phyloP scores from a whole-genome alignment of 768 basidiomycete genomes.

The Mycena filopes region DNA sequence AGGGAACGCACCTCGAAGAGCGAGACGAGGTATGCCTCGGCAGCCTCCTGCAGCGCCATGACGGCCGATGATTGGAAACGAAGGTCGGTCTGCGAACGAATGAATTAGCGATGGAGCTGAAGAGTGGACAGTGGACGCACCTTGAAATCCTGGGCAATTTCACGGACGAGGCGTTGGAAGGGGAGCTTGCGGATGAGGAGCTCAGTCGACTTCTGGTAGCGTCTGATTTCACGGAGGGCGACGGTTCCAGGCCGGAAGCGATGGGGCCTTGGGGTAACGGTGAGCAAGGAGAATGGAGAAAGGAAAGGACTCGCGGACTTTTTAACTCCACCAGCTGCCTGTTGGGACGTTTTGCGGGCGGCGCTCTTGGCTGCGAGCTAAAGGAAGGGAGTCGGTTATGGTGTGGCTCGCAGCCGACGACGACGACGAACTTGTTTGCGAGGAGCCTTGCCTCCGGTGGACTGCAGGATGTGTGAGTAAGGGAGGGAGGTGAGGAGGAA shows the following conservation, averaged over 20 bases:
- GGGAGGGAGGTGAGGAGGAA: background rate
- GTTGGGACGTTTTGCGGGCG: slow-evolving; percentile 34
- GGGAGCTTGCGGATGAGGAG: slow-evolving; percentile 36
- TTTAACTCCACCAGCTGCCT: slow-evolving; percentile 61
- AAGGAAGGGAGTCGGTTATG: slow-evolving; percentile 2
- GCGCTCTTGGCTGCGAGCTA: slow-evolving; percentile 32
- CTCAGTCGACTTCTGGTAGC: slow-evolving; percentile 36
- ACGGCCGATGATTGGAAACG: slow-evolving; percentile 87
- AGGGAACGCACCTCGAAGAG: slow-evolving; percentile 63
- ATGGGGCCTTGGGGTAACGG: no score
- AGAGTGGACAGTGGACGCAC: slow-evolving; percentile 27
- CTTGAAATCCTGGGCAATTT: slow-evolving; percentile 74
- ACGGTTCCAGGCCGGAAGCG: slow-evolving; percentile 36
- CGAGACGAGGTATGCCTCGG: slow-evolving; percentile 82
- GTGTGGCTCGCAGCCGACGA: slow-evolving; percentile 2
- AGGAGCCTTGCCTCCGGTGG: slow-evolving; percentile 48
- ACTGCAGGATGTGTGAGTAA: slow-evolving; percentile 9
- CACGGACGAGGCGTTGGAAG: slow-evolving; percentile 58
- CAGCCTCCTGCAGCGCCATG: slow-evolving; percentile 85
- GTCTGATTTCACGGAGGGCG: slow-evolving; percentile 35
- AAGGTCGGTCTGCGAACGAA: slow-evolving; percentile 53
- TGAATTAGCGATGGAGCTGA: background rate
- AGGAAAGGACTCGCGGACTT: no score
- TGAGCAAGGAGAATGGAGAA: no score
- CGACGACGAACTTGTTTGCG: slow-evolving; percentile 46